Percentiles rank a stretch among this genome's conserved stretches.
phyloP scores from a whole-genome alignment of 176 grass and related monocot species.

The Panicum miliaceum region DNA sequence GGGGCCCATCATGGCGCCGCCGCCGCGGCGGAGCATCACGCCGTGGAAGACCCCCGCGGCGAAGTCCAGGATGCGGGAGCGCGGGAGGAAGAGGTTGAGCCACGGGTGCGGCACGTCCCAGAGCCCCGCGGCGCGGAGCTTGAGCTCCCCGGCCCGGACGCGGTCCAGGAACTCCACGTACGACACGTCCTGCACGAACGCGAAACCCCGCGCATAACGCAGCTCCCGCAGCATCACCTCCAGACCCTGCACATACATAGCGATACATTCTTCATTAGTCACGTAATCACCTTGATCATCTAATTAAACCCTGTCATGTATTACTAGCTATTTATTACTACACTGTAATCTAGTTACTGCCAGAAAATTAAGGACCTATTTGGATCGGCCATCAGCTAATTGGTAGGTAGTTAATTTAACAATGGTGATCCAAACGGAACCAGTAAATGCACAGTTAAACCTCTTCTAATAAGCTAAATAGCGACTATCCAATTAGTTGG shows the following conservation, averaged over 20 bases:
- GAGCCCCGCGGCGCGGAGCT: constrained; percentile 50
- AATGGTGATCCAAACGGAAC: no score
- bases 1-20: constrained; percentile 31
- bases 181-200: constrained; percentile 59
- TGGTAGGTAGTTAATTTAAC: no score
- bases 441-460: no score
- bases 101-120: constrained; percentile 87
- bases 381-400: no score
- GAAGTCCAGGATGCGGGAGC: constrained; percentile 68
- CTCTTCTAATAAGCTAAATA: no score
- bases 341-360: no score
- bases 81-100: constrained; percentile 80
- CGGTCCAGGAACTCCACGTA: constrained; percentile 69
- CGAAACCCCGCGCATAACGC: constrained; percentile 49
- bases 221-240: constrained; percentile 52
- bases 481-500: no score
- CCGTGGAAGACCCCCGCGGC: constrained; percentile 60
- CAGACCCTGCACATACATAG: constrained; percentile 40
- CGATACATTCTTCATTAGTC: no score
- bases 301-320: no score
- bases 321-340: no score
- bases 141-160: constrained; percentile 52
- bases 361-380: no score
- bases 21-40: constrained; percentile 37
- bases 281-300: no score